phyloP scores from a whole-genome alignment of 306 rosid species.

The Inga oerstediana region DNA sequence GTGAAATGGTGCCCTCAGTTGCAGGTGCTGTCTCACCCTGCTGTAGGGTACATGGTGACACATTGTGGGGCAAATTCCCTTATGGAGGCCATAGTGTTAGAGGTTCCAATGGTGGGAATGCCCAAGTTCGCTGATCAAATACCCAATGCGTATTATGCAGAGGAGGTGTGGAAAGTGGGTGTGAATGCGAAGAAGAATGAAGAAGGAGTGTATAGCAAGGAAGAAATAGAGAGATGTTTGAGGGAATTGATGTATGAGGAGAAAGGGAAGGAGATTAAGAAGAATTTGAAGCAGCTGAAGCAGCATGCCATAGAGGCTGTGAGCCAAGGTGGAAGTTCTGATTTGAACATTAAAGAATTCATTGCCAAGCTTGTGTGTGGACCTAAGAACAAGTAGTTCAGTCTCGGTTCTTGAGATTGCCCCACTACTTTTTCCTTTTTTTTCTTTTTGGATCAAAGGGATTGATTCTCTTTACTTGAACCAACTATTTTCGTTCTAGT shows the following conservation, averaged over 20 bases:
- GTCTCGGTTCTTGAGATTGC: neutral
- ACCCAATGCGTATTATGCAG: neutral
- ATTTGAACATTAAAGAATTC: neutral
- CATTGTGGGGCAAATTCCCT: conserved; percentile 1
- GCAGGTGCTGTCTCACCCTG: neutral
- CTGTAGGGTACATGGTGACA: neutral
- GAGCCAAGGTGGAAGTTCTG: neutral
- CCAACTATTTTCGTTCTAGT: neutral
- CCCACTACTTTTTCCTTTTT: too few species aligned
- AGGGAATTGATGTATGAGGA: neutral
- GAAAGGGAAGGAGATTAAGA: neutral
- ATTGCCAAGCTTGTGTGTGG: neutral
- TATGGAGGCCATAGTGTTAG: neutral
- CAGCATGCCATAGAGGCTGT: neutral
- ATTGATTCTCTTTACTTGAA: too few species aligned
- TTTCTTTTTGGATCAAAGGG: too few species aligned
- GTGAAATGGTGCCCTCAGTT: neutral
- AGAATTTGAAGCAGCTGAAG: neutral
- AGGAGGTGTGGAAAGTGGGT: neutral
- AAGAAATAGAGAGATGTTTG: conserved; percentile 8
- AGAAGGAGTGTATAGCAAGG: neutral
- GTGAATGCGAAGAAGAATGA: neutral
- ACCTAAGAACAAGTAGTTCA: neutral
- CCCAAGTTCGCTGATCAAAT: neutral
- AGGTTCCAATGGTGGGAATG: neutral